These are phyloP conservation scores for Aureobasidium lini DNA, from an alignment of 2,329 filamentous ascomycete genomes.

Conservation along the genomic window DNA sequence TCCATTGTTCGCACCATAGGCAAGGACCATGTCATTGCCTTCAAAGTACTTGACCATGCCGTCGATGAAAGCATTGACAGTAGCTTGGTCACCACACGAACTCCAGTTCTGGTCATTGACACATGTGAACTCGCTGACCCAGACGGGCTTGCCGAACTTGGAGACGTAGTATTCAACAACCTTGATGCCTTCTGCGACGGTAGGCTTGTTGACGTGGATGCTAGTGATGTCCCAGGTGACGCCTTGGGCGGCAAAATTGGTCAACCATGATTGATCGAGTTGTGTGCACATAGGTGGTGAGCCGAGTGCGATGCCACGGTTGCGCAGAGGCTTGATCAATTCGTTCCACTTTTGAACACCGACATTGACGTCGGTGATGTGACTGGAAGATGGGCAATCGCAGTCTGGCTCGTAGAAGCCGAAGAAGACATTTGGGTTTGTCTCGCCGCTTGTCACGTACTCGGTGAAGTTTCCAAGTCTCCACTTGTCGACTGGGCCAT, in stretches of 20 bases:
- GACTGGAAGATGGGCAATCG: constrained; percentile 18
- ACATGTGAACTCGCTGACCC: constrained; percentile 24
- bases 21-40: constrained; percentile 20
- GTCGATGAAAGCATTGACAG: constrained; percentile 21
- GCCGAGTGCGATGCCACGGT: constrained; percentile 22
- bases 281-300: constrained; percentile 25
- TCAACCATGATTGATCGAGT: constrained; percentile 22
- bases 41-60: constrained; percentile 22
- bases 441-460: constrained; percentile 17
- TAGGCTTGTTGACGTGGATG: constrained; percentile 26
- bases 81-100: constrained; percentile 21
- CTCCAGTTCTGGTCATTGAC: constrained; percentile 20
- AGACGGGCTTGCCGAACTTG: constrained; percentile 23
- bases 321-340: constrained; percentile 20
- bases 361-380: constrained; percentile 18
- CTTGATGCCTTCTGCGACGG: constrained; percentile 18
- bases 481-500: constrained; percentile 14
- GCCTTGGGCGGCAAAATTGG: constrained; percentile 18
- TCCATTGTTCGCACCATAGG: constrained; percentile 23
- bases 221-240: constrained; percentile 23
- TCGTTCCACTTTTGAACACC: constrained; percentile 21
- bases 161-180: constrained; percentile 23
- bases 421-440: constrained; percentile 22
- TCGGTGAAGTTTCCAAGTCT: constrained; percentile 19
- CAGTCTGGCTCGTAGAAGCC: constrained; percentile 28